A percentile compares a stretch with the other conserved stretches of the same genome.
phyloP scores from a whole-genome alignment of 371 early-diverging fungal species.

The Batrachochytrium dendrobatidis region DNA sequence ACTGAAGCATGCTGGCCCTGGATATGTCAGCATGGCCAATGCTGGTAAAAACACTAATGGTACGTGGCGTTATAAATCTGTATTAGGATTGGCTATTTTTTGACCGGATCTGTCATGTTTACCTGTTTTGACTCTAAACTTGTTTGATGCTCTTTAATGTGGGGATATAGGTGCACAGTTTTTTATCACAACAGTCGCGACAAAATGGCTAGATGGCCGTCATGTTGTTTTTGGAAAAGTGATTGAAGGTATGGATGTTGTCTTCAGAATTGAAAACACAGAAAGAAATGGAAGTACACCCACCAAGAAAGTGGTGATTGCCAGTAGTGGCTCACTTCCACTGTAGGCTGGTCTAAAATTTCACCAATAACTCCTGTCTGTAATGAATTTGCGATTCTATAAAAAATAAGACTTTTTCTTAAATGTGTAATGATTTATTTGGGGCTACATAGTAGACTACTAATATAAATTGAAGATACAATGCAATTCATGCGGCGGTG shows the following conservation, averaged over 20 bases:
- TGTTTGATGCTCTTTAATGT: neutral
- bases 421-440: too few species aligned
- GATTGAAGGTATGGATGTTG: conserved; percentile 65
- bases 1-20: conserved; percentile 39
- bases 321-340: neutral
- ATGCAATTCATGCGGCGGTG: too few species aligned
- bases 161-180: conserved; percentile 80
- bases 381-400: too few species aligned
- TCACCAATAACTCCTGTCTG: too few species aligned
- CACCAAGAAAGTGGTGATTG: neutral
- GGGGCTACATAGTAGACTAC: too few species aligned
- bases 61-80: neutral
- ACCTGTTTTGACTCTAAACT: neutral
- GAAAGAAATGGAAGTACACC: neutral
- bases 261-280: neutral
- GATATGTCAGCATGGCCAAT: conserved; percentile 51
- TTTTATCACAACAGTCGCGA: conserved; percentile 53
- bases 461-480: too few species aligned
- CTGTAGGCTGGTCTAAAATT: too few species aligned
- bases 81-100: neutral
- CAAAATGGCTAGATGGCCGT: conserved; percentile 25
- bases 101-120: neutral
- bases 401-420: too few species aligned
- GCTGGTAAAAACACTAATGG: conserved; percentile 64
- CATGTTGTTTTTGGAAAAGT: conserved; percentile 92